Conservation (phyloP, 164 flowering plant species). For the Chimonanthus praecox region DNA sequence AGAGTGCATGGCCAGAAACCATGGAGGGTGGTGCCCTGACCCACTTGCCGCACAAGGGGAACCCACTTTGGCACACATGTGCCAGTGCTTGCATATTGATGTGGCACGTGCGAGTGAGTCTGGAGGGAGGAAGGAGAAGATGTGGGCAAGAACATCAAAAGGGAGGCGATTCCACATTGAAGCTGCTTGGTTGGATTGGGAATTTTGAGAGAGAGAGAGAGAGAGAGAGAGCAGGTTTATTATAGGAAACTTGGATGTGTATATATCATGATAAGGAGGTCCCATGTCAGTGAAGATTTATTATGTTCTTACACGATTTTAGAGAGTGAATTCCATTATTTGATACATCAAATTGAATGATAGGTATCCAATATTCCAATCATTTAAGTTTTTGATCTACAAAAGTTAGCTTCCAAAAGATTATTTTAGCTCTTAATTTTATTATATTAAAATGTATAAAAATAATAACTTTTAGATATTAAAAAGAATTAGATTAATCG, state of each 20-base stretch:
- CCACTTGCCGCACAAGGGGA: not conserved
- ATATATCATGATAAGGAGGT: not conserved
- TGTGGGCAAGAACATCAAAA: constrained; percentile 43
- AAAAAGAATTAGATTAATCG: not conserved
- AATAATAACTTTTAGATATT: not conserved
- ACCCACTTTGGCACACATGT: constrained; percentile 20
- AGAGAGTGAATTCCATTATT: not conserved
- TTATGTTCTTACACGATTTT: not conserved
- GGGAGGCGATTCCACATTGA: constrained; percentile 61
- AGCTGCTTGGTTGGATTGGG: not conserved
- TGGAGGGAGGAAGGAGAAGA: constrained; percentile 62
- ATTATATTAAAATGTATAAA: too few relatives aligned
- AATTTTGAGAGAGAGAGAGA: not conserved
- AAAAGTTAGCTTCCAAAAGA: too few relatives aligned
- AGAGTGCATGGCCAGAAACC: constrained; percentile 48
- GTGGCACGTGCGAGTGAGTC: constrained; percentile 55
- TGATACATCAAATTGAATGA: too few relatives aligned
- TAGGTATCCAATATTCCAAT: too few relatives aligned
- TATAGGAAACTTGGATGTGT: not conserved
- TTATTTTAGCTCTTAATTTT: too few relatives aligned
- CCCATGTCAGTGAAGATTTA: not conserved
- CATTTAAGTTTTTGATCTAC: too few relatives aligned
- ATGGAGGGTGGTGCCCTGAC: constrained; percentile 22
- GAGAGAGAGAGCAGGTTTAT: not conserved
- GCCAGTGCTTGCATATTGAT: constrained; percentile 48